Conservation (phyloP, 768 basidiomycete genomes). For the Pleurotus sapidus region DNA sequence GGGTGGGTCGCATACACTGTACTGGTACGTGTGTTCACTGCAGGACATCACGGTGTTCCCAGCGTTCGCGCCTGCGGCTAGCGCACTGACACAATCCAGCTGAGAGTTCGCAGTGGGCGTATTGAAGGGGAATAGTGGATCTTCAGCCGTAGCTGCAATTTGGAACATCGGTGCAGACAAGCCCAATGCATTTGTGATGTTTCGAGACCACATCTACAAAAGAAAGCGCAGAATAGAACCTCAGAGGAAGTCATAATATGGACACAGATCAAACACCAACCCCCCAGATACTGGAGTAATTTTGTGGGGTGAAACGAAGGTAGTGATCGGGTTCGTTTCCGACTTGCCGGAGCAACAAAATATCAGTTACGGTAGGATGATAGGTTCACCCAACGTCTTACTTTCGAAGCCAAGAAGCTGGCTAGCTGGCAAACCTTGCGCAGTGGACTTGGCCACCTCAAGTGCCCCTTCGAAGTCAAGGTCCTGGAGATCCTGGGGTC, state of each 20-base stretch:
- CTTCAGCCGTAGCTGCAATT: conserved; percentile 46
- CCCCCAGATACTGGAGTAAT: conserved; percentile 42
- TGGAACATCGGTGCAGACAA: conserved; percentile 40
- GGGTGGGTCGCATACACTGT: conserved; percentile 44
- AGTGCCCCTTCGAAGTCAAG: conserved; percentile 40
- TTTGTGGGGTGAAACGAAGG: conserved; percentile 36
- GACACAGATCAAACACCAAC: conserved; percentile 20
- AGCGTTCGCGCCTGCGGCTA: conserved; percentile 42
- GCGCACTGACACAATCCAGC: conserved; percentile 46
- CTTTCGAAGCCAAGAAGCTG: conserved; percentile 46
- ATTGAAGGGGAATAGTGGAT: conserved; percentile 51
- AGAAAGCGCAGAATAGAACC: background rate
- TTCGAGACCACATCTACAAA: conserved; percentile 44
- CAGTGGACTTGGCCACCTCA: conserved; percentile 39
- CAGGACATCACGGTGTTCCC: conserved; percentile 41
- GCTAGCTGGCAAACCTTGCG: conserved; percentile 29
- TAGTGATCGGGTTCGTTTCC: conserved; percentile 59
- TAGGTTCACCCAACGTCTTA: conserved; percentile 12
- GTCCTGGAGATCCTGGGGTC: conserved; percentile 38
- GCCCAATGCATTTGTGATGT: conserved; percentile 38
- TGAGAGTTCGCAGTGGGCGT: conserved; percentile 38
- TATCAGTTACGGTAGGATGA: background rate
- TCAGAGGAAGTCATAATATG: background rate
- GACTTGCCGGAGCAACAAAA: conserved; percentile 25
- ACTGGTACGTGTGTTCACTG: conserved; percentile 55